Conservation (phyloP, 805 yeast species). For the Ogataea dorogensis region DNA sequence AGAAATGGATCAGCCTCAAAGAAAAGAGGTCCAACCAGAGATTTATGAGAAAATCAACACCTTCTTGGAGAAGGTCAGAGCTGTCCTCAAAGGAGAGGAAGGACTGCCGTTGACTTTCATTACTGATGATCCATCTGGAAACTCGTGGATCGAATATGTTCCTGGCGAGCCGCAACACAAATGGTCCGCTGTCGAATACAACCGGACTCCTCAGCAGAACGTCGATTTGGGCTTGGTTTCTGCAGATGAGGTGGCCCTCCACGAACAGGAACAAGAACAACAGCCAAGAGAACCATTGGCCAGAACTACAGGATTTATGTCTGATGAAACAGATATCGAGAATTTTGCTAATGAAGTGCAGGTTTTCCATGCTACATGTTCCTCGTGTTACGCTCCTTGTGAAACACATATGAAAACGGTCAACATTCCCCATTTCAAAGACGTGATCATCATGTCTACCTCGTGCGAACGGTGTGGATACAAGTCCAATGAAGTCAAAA, state of each 20-base stretch:
- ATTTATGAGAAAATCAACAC: constrained; percentile 71
- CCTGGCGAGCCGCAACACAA: constrained; percentile 89
- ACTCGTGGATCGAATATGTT: constrained; percentile 89
- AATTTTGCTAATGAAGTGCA: constrained; percentile 89
- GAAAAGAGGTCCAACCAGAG: constrained; percentile 74
- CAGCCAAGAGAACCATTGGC: constrained; percentile 31
- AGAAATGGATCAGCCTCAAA: constrained; percentile 72
- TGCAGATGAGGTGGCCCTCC: constrained; percentile 57
- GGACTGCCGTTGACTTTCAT: constrained; percentile 74
- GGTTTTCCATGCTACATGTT: constrained; percentile 88
- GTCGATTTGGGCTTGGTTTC: constrained; percentile 79
- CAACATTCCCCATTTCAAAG: constrained; percentile 96
- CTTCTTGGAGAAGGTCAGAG: constrained; percentile 59
- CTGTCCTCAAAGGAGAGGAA: constrained; percentile 63
- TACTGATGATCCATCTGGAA: constrained; percentile 93
- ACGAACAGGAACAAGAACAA: constrained; percentile 42
- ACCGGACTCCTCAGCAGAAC: constrained; percentile 85
- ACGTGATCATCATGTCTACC: constrained; percentile 94
- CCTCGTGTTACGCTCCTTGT: constrained; percentile 79
- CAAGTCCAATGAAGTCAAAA: constrained; percentile 95
- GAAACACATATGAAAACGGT: constrained; percentile 96
- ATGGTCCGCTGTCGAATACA: constrained; percentile 82
- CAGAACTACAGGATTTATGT: constrained; percentile 54
- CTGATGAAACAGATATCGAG: constrained; percentile 78
- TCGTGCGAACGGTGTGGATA: constrained; percentile 91